phyloP scores from a whole-genome alignment of 495 filamentous ascomycete genomes.

The Amniculicola lignicola region DNA sequence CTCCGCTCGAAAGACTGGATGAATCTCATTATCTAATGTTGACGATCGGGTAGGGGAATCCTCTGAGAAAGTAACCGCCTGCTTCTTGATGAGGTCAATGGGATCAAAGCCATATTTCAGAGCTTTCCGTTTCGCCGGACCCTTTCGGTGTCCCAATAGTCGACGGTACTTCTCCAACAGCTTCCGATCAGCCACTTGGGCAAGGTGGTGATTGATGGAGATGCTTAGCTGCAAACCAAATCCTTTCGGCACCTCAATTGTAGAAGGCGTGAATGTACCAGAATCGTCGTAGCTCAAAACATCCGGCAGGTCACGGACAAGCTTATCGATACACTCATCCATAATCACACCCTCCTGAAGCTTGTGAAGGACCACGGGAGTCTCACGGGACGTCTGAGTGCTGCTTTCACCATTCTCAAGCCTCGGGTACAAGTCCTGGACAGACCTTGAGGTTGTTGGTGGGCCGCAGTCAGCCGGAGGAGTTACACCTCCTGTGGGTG shows the following conservation, averaged over 20 bases:
- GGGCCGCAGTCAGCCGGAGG: constrained; percentile 19
- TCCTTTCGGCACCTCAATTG: constrained; percentile 34
- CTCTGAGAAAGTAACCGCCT: constrained; percentile 30
- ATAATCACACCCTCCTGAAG: constrained; percentile 27
- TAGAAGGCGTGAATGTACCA: constrained; percentile 28
- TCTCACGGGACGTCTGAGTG: constrained; percentile 3
- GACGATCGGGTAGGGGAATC: constrained; percentile 4
- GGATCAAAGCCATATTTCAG: constrained; percentile 36
- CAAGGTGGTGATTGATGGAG: constrained; percentile 35
- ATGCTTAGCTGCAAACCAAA: constrained; percentile 35
- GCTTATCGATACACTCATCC: constrained; percentile 33
- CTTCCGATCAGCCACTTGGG: constrained; percentile 32
- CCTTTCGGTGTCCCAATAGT: constrained; percentile 29
- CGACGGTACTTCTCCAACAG: constrained; percentile 32
- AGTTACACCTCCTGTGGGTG: constrained; percentile 17
- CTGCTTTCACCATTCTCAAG: constrained; percentile 8
- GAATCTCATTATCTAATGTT: constrained; percentile 36
- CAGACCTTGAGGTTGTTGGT: constrained; percentile 7
- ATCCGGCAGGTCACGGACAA: constrained; percentile 29
- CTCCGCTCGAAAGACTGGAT: constrained; percentile 32
- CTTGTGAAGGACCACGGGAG: constrained; percentile 24
- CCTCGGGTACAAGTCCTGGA: constrained; percentile 13
- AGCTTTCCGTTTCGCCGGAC: constrained; percentile 27
- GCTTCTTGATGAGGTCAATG: constrained; percentile 34
- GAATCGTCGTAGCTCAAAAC: constrained; percentile 31